Percentiles rank a stretch among this genome's conserved stretches.
Evolutionary conservation across 495 filamentous ascomycete genomes (phyloP).

Genomic region (Immersiella caudata): DNA sequence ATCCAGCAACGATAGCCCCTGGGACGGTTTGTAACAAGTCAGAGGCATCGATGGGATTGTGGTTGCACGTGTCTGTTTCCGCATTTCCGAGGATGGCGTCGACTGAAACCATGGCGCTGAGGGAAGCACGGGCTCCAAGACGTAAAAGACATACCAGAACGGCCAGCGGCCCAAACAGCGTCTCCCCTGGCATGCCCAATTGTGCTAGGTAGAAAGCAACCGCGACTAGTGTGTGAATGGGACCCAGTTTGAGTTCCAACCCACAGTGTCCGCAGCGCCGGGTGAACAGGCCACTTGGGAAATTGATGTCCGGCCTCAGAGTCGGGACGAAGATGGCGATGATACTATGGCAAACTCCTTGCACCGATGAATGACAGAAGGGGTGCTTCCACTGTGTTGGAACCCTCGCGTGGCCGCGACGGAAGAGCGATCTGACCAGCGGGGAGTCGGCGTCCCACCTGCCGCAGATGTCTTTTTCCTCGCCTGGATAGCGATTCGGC

Average conservation of each 20-base stretch:
- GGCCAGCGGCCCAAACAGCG: slow-evolving; percentile 46
- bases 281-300: slow-evolving; percentile 42
- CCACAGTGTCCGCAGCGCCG: slow-evolving; percentile 40
- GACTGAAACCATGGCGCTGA: neutral
- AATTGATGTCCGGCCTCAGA: slow-evolving; percentile 34
- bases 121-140: slow-evolving; percentile 30
- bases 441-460: slow-evolving; percentile 46
- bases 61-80: slow-evolving; percentile 5
- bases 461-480: slow-evolving; percentile 47
- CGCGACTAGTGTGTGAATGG: slow-evolving; percentile 44
- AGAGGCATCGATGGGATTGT: slow-evolving; percentile 11
- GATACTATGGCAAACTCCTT: slow-evolving; percentile 43
- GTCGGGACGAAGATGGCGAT: slow-evolving; percentile 24
- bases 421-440: slow-evolving; percentile 19
- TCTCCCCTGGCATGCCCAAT: slow-evolving; percentile 39
- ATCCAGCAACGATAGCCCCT: neutral
- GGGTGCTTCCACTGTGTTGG: slow-evolving; percentile 45
- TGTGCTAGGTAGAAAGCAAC: slow-evolving; percentile 40
- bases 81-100: slow-evolving; percentile 1
- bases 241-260: slow-evolving; percentile 36
- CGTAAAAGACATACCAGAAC: slow-evolving; percentile 43
- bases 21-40: slow-evolving; percentile 6
- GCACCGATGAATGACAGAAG: slow-evolving; percentile 48
- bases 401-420: slow-evolving; percentile 22
- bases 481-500: slow-evolving; percentile 35